Evolutionary conservation across 1,139 yeast species (phyloP), one percentile per base, ranked within the genome.

Genomic region (Hyphopichia fennica): DNA sequence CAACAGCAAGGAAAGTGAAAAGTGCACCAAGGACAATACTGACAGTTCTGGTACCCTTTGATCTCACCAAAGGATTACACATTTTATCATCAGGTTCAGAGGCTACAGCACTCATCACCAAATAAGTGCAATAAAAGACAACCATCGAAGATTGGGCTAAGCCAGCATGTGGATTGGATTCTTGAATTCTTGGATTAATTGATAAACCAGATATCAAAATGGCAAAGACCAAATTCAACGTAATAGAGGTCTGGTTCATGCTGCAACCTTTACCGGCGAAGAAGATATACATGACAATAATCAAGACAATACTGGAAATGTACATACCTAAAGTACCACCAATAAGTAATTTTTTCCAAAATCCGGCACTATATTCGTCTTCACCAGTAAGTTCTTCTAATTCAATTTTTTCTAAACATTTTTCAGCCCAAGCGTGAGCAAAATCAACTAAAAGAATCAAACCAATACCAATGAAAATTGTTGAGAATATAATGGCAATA

Each of bases 391-490:
- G 85, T 48, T 91, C 96, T 52, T 87, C 95, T 51, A 79, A 75
- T 61, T 93, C 98, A 38, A 93, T 89, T 56, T 89, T 88, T 51
- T 86, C 93, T 43, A 93, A 77, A 60, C 99, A 95, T 10, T 87
- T 88, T 57, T 95, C 99, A 0, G 99, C 98, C 97, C 98, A 95
- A 46, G 95, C 95, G 64, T 95, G 99, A 11, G 99, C 98, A 73
- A 90, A 93, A 63, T 95, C 99, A 25, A 95, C 98, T 41, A 95
- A 68, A 40, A 95, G 72, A 10, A 95, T 87, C 45, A 95, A 74
- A 0, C 99, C 99, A 48, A 93, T 89, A 8, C 95, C 84, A 31
- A 93, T 77, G 63, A 95, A 95, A 3, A 90, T 62, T 3, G 95
- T 85, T 34, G 96, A 88, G 55, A 90, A 84, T 5, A 89, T 67